Evolutionary conservation across 805 yeast species (phyloP).

Genomic region (Candida pini): DNA sequence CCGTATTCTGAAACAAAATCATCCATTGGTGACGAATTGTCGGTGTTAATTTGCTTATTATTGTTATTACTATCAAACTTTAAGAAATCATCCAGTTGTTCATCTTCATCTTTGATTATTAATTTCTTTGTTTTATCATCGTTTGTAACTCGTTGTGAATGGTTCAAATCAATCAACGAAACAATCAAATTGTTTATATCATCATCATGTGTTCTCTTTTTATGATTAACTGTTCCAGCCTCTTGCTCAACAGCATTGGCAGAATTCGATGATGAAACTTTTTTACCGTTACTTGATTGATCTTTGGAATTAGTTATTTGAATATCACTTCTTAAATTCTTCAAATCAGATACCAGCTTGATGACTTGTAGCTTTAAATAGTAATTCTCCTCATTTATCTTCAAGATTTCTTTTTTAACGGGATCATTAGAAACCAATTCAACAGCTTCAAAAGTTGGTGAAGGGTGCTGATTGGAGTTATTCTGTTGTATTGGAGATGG

Average conservation of each 20-base stretch:
- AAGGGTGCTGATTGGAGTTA: background rate
- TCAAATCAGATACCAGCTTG: constrained; percentile 38
- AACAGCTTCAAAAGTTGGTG: constrained; percentile 9
- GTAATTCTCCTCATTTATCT: constrained; percentile 41
- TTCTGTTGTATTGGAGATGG: constrained; percentile 1
- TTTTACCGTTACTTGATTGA: background rate
- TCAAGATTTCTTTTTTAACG: constrained; percentile 34
- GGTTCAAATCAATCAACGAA: constrained; percentile 30
- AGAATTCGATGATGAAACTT: background rate
- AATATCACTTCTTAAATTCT: constrained; percentile 27
- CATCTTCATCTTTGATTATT: constrained; percentile 4
- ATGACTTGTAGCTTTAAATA: constrained; percentile 38
- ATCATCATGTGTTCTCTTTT: constrained; percentile 28
- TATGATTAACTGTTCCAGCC: constrained; percentile 2
- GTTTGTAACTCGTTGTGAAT: constrained; percentile 19
- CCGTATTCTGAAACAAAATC: background rate
- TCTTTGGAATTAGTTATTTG: background rate
- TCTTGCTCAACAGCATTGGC: background rate
- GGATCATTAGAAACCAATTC: constrained; percentile 25
- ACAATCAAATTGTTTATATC: constrained; percentile 32
- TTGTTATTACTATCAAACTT: constrained; percentile 5
- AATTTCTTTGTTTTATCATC: background rate
- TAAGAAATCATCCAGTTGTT: constrained; percentile 12
- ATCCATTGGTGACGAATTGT: background rate
- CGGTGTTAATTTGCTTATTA: background rate